Evolutionary conservation across 2,329 filamentous ascomycete genomes (phyloP).

Genomic region (Aspergillus thermomutatus): DNA sequence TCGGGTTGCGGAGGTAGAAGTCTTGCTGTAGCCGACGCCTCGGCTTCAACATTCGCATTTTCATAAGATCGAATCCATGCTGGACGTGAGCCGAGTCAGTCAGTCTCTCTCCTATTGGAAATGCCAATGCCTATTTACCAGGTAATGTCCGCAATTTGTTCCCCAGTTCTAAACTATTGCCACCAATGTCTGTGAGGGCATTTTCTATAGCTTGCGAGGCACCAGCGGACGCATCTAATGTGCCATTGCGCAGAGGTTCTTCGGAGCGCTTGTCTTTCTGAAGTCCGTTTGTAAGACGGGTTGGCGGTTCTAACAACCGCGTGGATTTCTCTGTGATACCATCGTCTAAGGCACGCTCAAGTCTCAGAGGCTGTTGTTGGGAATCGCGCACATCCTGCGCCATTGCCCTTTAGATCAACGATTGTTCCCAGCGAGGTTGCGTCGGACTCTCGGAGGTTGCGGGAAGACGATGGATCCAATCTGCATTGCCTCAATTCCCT

Average conservation of each 20-base stretch:
- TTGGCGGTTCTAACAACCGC: slow-evolving; percentile 9
- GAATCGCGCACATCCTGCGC: slow-evolving; percentile 29
- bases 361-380: slow-evolving; percentile 17
- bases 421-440: slow-evolving; percentile 16
- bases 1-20: slow-evolving; percentile 37
- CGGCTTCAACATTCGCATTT: slow-evolving; percentile 33
- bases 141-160: slow-evolving; percentile 34
- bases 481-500: slow-evolving; percentile 25
- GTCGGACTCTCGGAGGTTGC: slow-evolving; percentile 20
- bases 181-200: slow-evolving; percentile 12
- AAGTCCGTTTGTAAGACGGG: slow-evolving; percentile 9
- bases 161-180: slow-evolving; percentile 7
- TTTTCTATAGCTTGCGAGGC: slow-evolving; percentile 17
- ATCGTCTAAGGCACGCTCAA: slow-evolving; percentile 17
- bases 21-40: slow-evolving; percentile 30
- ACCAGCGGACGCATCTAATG: slow-evolving; percentile 18
- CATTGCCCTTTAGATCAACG: slow-evolving; percentile 26
- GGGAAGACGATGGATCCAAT: slow-evolving; percentile 17
- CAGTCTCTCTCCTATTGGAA: not conserved
- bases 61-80: slow-evolving; percentile 46
- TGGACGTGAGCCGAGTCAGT: slow-evolving; percentile 14
- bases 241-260: slow-evolving; percentile 15
- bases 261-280: slow-evolving; percentile 19
- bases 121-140: slow-evolving; percentile 23
- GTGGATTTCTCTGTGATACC: slow-evolving; percentile 21